A percentile compares a stretch with the other conserved stretches of the same genome.
Evolutionary conservation across 108 stramenopile species (phyloP).

Genomic region (Skeletonema menzelii): DNA sequence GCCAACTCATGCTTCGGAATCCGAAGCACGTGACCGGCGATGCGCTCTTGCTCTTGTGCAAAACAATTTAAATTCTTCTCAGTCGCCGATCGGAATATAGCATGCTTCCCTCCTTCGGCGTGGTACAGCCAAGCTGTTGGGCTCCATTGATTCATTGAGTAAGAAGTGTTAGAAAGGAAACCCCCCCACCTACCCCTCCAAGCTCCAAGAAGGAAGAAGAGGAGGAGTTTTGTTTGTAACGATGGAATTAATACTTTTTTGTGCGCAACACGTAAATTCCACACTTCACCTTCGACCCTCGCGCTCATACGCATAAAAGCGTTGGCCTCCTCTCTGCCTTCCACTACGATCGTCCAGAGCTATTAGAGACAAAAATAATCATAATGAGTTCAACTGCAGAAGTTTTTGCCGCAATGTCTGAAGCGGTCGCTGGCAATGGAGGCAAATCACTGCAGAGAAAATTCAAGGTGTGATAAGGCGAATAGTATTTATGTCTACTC

Average conservation of each 20-base stretch:
- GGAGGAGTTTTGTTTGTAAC: too few relatives aligned
- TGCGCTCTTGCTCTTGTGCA: not conserved
- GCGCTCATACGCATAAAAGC: too few relatives aligned
- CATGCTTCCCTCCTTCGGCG: constrained; percentile 74
- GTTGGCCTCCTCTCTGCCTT: too few relatives aligned
- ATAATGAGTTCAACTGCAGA: constrained; percentile 24
- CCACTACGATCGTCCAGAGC: not conserved
- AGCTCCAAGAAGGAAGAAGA: not conserved
- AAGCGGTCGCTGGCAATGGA: constrained; percentile 41
- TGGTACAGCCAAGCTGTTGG: constrained; percentile 56
- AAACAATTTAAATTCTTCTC: constrained; percentile 6
- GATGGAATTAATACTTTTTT: not conserved
- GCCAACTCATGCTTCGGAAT: constrained; percentile 33
- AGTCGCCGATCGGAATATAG: constrained; percentile 40
- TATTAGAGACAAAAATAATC: not conserved
- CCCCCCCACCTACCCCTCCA: too few relatives aligned
- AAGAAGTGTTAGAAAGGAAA: too few relatives aligned
- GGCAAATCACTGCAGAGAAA: constrained; percentile 43
- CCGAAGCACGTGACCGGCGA: constrained; percentile 21
- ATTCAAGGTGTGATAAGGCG: constrained; percentile 48
- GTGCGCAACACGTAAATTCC: too few relatives aligned
- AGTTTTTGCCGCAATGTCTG: constrained; percentile 50
- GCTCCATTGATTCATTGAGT: not conserved
- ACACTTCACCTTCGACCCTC: too few relatives aligned
- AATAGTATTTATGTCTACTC: too few relatives aligned